phyloP scores from a whole-genome alignment of 1,284 basidiomycete species.

The Athelia psychrophila region DNA sequence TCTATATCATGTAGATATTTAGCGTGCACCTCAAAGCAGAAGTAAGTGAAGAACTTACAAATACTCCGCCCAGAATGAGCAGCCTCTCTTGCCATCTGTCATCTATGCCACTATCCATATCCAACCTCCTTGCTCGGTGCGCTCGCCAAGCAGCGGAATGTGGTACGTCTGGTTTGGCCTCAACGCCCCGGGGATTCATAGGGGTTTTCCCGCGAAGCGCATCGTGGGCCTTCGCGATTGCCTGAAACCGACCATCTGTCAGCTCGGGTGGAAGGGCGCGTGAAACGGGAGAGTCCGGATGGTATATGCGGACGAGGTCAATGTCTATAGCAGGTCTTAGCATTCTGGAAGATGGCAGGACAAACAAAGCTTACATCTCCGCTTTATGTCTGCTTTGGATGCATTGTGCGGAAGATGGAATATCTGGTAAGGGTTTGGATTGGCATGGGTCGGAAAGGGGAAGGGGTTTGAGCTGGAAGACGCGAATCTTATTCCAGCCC shows the following conservation, averaged over 20 bases:
- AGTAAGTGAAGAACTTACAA: neutral
- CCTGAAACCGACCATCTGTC: slow-evolving; percentile 58
- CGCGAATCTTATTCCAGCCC: neutral
- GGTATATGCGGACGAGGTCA: slow-evolving; percentile 67
- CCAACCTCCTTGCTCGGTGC: slow-evolving; percentile 29
- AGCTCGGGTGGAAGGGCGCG: slow-evolving; percentile 41
- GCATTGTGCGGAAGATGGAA: slow-evolving; percentile 61
- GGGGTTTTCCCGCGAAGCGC: slow-evolving; percentile 41
- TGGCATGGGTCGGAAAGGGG: slow-evolving; percentile 47
- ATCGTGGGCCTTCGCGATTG: slow-evolving; percentile 61
- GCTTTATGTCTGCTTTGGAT: slow-evolving; percentile 57
- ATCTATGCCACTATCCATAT: slow-evolving; percentile 31
- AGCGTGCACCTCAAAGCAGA: neutral
- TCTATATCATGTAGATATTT: neutral
- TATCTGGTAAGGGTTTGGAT: slow-evolving; percentile 66
- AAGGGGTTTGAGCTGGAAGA: neutral
- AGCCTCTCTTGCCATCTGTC: slow-evolving; percentile 57
- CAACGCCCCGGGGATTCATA: slow-evolving; percentile 24
- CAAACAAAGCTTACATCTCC: slow-evolving; percentile 43
- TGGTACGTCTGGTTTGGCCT: slow-evolving; percentile 19
- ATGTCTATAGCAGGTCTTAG: slow-evolving; percentile 44
- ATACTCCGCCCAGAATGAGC: slow-evolving; percentile 32
- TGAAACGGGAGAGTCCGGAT: slow-evolving; percentile 61
- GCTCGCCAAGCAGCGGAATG: slow-evolving; percentile 15
- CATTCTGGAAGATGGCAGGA: neutral